Base-by-base conservation (phyloP, 2,329 filamentous ascomycete species). In the Albifimbria verrucaria region DNA sequence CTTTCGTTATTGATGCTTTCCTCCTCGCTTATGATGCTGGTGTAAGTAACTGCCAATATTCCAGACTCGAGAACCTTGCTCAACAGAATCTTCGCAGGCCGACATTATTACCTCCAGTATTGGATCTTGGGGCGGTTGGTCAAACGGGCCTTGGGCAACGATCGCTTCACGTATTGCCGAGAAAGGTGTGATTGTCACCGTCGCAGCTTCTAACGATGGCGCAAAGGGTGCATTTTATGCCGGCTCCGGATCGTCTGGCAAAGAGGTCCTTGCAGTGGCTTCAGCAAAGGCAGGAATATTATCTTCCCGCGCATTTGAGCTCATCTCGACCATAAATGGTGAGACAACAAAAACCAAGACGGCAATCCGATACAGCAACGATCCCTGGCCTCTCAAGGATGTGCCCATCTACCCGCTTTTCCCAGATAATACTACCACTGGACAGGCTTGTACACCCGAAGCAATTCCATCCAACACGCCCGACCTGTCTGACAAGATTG, bases 151-250 rank as follows among this genome's bases (percentile, higher is more conserved):
- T 9, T 70, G 64, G 68, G 67, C 66, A 3, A 58, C 61, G 2
- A 59, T 71, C 2, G 65, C 66, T 23, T 64, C 64, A 11, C 57
- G 64, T n/a, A 63, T 72, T 43, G 68, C 70, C 11, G 70, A 75
- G 7, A 64, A 72, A 7, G 75, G 75, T 5, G 67, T 77, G 7
- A 68, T 75, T 12, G 68, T 76, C 26, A 71, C 72, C 7, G 69
- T 78, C 22, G 68, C 75, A 0, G 73, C 71, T 9, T 76, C 76
- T 23, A 79, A 79, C 50, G 66, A 68, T 7, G 76, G 76, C 17
- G 60, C 59, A 6, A 57, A 64, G 17, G 76, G 76, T 2, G 62
- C 75, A 0, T 77, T 77, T 59, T 72, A 70, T 25, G 68, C 68
- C 9, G 68, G 65, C 45, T 69, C 66, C 4, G 76, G 74, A 3